Conservation (phyloP, 306 rosid genomes). For the Senna siamea region DNA sequence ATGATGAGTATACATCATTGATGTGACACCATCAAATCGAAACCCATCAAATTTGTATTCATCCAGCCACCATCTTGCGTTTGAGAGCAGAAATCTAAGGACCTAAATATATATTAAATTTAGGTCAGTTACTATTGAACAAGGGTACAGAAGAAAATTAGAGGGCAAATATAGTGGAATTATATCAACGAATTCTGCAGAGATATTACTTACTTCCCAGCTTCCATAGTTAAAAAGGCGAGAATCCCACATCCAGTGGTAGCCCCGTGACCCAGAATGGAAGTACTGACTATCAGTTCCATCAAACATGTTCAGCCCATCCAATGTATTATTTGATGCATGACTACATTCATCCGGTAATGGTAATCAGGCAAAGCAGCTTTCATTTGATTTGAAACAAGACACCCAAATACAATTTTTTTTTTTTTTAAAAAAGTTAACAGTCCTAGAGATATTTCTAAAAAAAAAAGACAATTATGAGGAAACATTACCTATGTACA, state of each 20-base stretch:
- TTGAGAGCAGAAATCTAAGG: slow-evolving; percentile 85
- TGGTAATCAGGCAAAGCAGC: slow-evolving; percentile 42
- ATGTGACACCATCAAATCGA: slow-evolving; percentile 97
- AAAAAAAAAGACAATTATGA: background rate
- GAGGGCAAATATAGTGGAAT: slow-evolving; percentile 17
- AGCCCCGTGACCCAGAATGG: slow-evolving; percentile 92
- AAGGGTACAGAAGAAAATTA: slow-evolving; percentile 31
- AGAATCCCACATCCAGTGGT: slow-evolving; percentile 99
- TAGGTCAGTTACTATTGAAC: slow-evolving; percentile 30
- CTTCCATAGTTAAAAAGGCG: slow-evolving; percentile 98
- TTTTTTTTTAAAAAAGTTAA: background rate
- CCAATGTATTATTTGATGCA: slow-evolving; percentile 85
- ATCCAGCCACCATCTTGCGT: slow-evolving; percentile 99
- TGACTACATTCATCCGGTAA: slow-evolving; percentile 65
- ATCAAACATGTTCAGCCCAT: slow-evolving; percentile 97
- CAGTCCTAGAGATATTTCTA: slow-evolving; percentile 11
- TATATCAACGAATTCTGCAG: slow-evolving; percentile 10
- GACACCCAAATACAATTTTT: background rate
- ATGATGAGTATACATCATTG: slow-evolving; percentile 99
- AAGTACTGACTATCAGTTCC: slow-evolving; percentile 93
- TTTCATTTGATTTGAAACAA: slow-evolving; percentile 24
- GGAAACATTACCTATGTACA: slow-evolving; percentile 76
- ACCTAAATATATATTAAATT: slow-evolving; percentile 60
- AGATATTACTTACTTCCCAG: slow-evolving; percentile 84
- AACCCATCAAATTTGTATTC: slow-evolving; percentile 97